Base-by-base conservation (phyloP, 805 yeast genomes). In the Martiniozyma abietophila region DNA sequence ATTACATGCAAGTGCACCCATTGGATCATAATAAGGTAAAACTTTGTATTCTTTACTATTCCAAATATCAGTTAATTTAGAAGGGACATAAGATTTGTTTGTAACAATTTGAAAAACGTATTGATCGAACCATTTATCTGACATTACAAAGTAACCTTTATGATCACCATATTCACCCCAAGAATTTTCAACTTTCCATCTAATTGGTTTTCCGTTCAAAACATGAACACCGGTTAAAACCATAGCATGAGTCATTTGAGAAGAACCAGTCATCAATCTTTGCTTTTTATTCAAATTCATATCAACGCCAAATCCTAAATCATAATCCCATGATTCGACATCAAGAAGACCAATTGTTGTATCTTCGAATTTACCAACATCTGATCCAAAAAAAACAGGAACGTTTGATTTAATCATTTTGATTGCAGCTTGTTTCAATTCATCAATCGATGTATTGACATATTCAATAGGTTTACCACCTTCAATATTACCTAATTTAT, bases 161-260 rank as follows among this genome's bases (percentile, higher is more conserved):
- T 69, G 68, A 27, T 83, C 83, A 16, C 70, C 64, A 35, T 71
- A 77, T 41, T 76, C 74, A 41, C 88, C 88, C 88, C 88, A 80
- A 1, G 88, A 80, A 57, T 80, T 80, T 57, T 80, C 86, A 28
- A 80, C 85, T 51, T 74, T 69, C 73, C 83, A 80, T 49, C 85
- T 69, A 18, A 71, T 58, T 18, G 86, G 84, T 44, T 66, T 64
- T 6, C 76, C 80, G 22, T 64, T 57, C 25, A 55, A 42, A 19
- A 85, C 54, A 55, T 84, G 88, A 32, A 82, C 92, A 27, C 82
- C 94, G 15, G 85, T 76, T 42, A 84, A 68, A 6, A 77, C 74
- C 95, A 84, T 84, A 21, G 95, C 95, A 51, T 84, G 95, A 11
- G 94, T 84, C 92, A 85, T 82, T 46, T 73, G 67, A 17, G 88